Conservation (phyloP, 2,329 filamentous ascomycete species). For the Colletotrichum higginsianum region DNA sequence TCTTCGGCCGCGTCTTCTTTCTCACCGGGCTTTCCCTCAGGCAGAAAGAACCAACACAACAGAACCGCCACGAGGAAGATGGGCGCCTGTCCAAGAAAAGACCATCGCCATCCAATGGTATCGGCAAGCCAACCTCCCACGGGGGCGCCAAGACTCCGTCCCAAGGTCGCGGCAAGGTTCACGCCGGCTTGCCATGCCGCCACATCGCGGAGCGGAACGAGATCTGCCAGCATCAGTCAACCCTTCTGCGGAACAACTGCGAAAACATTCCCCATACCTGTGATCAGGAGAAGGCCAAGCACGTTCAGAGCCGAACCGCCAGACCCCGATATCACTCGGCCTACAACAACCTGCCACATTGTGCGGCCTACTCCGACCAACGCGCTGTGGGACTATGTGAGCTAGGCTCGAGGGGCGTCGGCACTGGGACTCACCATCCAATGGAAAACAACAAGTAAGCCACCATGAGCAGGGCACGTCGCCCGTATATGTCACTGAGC, state of each 20-base stretch:
- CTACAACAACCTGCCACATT: constrained; percentile 65
- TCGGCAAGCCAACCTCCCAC: constrained; percentile 76
- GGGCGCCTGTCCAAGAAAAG: constrained; percentile 74
- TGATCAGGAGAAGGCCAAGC: constrained; percentile 67
- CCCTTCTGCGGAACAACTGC: background rate
- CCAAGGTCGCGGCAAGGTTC: constrained; percentile 66
- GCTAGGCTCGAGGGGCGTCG: constrained; percentile 10
- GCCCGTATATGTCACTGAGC: constrained; percentile 71
- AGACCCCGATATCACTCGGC: constrained; percentile 66
- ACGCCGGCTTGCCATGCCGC: constrained; percentile 69
- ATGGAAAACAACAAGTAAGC: constrained; percentile 66
- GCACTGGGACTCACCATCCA: constrained; percentile 61
- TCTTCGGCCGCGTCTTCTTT: background rate
- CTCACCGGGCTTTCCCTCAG: constrained; percentile 48
- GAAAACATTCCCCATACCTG: constrained; percentile 53
- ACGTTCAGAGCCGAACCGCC: constrained; percentile 67
- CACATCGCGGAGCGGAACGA: constrained; percentile 67
- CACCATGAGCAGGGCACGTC: constrained; percentile 60
- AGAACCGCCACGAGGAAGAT: constrained; percentile 68
- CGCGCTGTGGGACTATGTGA: constrained; percentile 35
- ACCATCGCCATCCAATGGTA: constrained; percentile 77
- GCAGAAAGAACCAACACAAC: constrained; percentile 67
- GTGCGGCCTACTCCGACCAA: constrained; percentile 60
- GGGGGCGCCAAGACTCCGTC: constrained; percentile 67
- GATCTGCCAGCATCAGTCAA: constrained; percentile 51